Base-by-base conservation (phyloP, 768 basidiomycete genomes). In the Rhodotorula toruloides region DNA sequence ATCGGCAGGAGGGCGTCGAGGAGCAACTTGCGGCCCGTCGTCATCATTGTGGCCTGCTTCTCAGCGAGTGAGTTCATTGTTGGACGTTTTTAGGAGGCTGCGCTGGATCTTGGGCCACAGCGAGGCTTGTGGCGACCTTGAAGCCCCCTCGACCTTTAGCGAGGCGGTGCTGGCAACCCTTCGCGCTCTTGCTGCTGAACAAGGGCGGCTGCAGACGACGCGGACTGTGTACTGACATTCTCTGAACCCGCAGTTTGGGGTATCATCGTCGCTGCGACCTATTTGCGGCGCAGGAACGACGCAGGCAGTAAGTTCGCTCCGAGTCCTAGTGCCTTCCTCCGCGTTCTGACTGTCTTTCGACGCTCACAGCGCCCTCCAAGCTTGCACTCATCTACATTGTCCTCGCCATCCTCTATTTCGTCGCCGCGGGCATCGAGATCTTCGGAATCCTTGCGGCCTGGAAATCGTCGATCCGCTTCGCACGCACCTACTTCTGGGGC, bases 361-460 rank as follows among this genome's bases (percentile, higher is more conserved):
- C 27, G 34, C 32, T 9, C 29, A 29, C 50, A 55, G 34, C 52
- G n/a, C 36, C 58, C 31, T 13, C 39, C 25, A 47, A 29, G 22
- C 11, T 70, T 46, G 17, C 49, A 12, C 40, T 32, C 12, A 29
- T 70, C 47, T 66, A 65, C 57, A 37, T 70, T 53, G 52, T 52
- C n/a, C 52, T 70, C 27, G 56, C 48, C 10, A 32, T 65, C 39
- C 57, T 70, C 31, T 70, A 67, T 50, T 67, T 70, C 25, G 12
- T 53, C 48, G 58, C 49, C 49, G 19, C 47, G 25, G 69, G 53
- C n/a, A 36, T 67, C 40, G 69, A 70, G n/a, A 37, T 39, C 3
- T 63, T 68, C 48, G 69, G 69, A 13, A 39, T 66, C 36, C 32
- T 50, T n/a, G 69, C 69, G 3, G 58, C 58, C 2, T 66, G 22